Evolutionary conservation across 495 filamentous ascomycete genomes (phyloP).

Genomic region (Chaetomium tenue): DNA sequence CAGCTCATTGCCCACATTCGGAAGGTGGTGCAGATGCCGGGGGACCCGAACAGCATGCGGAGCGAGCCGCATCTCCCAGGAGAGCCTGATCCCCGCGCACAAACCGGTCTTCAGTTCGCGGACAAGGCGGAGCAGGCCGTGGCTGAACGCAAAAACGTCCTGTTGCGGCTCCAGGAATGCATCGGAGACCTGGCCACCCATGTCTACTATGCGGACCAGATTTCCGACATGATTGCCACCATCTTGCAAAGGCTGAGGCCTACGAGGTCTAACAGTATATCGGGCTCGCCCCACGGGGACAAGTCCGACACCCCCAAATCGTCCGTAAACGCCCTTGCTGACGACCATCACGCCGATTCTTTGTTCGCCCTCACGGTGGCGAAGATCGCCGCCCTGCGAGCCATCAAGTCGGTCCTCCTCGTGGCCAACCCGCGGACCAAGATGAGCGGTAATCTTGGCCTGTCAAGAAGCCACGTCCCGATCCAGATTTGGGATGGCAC

Average conservation of each 20-base stretch:
- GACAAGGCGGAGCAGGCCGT: slow-evolving; percentile 31
- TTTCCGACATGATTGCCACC: slow-evolving; percentile 82
- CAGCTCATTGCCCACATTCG: slow-evolving; percentile 78
- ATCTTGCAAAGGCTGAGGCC: slow-evolving; percentile 76
- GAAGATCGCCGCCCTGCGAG: slow-evolving; percentile 71
- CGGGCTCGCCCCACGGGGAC: slow-evolving; percentile 43
- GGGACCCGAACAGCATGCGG: slow-evolving; percentile 45
- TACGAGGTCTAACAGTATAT: slow-evolving; percentile 41
- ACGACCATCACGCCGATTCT: slow-evolving; percentile 49
- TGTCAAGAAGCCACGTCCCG: slow-evolving; percentile 69
- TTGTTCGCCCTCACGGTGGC: slow-evolving; percentile 74
- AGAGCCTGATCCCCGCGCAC: slow-evolving; percentile 30
- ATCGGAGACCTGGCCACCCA: slow-evolving; percentile 87
- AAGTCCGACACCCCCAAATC: slow-evolving; percentile 36
- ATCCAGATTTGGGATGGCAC: slow-evolving; percentile 87
- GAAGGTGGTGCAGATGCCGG: slow-evolving; percentile 63
- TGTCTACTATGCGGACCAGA: slow-evolving; percentile 91
- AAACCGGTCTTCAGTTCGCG: slow-evolving; percentile 27
- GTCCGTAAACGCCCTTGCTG: slow-evolving; percentile 32
- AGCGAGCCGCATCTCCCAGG: slow-evolving; percentile 31
- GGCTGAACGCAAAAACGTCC: slow-evolving; percentile 52
- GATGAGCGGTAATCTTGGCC: slow-evolving; percentile 57
- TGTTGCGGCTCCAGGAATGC: slow-evolving; percentile 66
- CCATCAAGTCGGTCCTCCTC: slow-evolving; percentile 73
- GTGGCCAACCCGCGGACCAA: slow-evolving; percentile 69